Evolutionary conservation across 306 rosid species (phyloP).

Genomic region (Chamaecrista fasciculata): DNA sequence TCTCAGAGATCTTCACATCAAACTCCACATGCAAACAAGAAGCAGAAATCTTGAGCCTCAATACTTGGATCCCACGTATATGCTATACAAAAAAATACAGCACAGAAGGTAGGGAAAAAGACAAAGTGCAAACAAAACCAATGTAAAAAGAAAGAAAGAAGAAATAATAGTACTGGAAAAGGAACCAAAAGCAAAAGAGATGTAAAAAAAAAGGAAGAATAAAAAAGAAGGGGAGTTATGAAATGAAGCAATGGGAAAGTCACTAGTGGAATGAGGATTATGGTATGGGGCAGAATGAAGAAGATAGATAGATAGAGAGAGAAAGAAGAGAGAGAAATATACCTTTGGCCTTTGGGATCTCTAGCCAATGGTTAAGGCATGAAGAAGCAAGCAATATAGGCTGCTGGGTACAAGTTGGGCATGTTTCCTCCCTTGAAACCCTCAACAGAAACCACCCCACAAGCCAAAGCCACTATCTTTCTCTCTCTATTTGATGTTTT

Average conservation of each 20-base stretch:
- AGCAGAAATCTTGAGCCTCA: slow-evolving; percentile 30
- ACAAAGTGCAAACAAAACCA: background rate
- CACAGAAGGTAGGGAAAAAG: background rate
- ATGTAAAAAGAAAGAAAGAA: background rate
- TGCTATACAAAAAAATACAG: slow-evolving; percentile 17
- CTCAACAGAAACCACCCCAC: background rate
- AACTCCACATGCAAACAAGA: slow-evolving; percentile 53
- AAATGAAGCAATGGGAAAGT: slow-evolving; percentile 31
- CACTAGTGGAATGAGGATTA: background rate
- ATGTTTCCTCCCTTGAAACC: slow-evolving; percentile 63
- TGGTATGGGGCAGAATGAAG: slow-evolving; percentile 27
- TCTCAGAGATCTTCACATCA: slow-evolving; percentile 34
- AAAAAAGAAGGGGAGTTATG: background rate
- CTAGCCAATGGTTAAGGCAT: slow-evolving; percentile 35
- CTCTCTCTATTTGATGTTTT: background rate
- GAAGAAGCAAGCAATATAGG: slow-evolving; percentile 46
- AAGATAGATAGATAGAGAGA: background rate
- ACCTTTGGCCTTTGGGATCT: slow-evolving; percentile 72
- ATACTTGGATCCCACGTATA: slow-evolving; percentile 38
- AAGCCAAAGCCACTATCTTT: slow-evolving; percentile 12
- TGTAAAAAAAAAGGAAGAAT: slow-evolving; percentile 14
- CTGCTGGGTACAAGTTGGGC: slow-evolving; percentile 62
- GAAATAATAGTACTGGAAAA: background rate
- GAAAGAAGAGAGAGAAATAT: slow-evolving; percentile 23
- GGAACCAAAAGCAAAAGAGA: background rate